Evolutionary conservation across 108 stramenopile genomes (phyloP), one percentile per base, ranked within the genome.

Genomic region (Cyclostephanos invisitatus): DNA sequence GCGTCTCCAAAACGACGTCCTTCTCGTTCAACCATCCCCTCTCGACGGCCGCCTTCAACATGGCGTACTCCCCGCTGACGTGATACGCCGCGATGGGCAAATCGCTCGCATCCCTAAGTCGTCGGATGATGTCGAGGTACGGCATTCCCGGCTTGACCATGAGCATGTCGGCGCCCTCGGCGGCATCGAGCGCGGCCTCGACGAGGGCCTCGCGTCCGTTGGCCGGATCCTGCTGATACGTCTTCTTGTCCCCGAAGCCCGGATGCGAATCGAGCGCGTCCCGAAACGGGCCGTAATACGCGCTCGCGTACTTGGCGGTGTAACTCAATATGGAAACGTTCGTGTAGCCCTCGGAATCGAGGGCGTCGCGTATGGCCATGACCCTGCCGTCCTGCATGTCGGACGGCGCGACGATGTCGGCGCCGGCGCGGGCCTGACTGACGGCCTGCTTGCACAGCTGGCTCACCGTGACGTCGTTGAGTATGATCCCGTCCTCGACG

Each of bases 91-190:
- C 94, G 78, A 99, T 94, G 3, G 99, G 99, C 65, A 98, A 77
- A 32, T 80, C 50, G 10, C 96, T 83, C 74, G 75, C 75, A 60
- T 97, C 93, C 78, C 91, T 95, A 38, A 98, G 81, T 18, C 98
- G 88, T n/a, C 91, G 83, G 75, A 98, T 97, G 44, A 99, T 84
- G 84, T 99, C 99, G 68, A 98, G 73, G 85, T 99, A 99, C 1
- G 98, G 98, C 96, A 98, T 94, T 56, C 96, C 97, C 15, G 98
- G 97, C 82, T 98, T 98, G 56, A 99, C 98, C 97, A 99, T 98
- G 62, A 99, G 91, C 92, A 98, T 96, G 83, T 98, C 97, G 17
- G 99, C 99, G 22, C 99, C 99, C 74, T 99, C 99, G 14, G 91
- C 87, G n/a, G 88, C 96, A 73, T 99, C 99, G 36, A 98, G 75